Base-by-base conservation (phyloP, 192 early-diverging fungal genomes). In the Polychytrium aggregatum region DNA sequence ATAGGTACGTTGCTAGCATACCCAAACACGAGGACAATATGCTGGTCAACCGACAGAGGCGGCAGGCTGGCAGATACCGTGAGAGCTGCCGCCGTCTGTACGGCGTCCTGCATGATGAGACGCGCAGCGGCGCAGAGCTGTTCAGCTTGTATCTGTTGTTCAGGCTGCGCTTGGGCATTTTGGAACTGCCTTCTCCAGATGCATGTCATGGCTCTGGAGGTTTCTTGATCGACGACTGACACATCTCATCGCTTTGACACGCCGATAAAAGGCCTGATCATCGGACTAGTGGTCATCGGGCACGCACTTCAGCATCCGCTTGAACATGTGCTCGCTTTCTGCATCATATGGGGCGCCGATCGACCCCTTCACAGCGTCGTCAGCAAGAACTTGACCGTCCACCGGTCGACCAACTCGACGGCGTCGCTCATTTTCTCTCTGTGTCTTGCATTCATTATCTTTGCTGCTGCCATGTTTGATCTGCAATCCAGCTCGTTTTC, bases 391-490 rank as follows among this genome's bases (percentile, higher is more conserved):
- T 44, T 63, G 7, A 34, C 51, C 13, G 44, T 46, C 22, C 62
- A 63, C 44, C 34, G 44, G 6, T 44, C 49, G 10, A 30, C 56
- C 10, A 63, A 63, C 44, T 31, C 39, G 36, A 63, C 53, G 38
- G 59, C 62, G 2, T 46, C 62, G 13, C 28, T 56, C 10, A 63
- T 63, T 22, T 52, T 63, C 37, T 54, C 62, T 21, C 29, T 63
- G 6, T 63, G 50, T 29, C 52, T 63, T n/a, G 62, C 62, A 0
- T 63, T 59, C 38, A 41, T 63, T 20, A 48, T 63, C 24, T 63
- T 63, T 48, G 62, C 56, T 18, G 60, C 62, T 2, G 52, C 55
- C 2, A 57, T 63, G 55, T 63, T 63, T 21, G 28, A 22, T 1
- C n/a, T 63, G 37, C 55, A 59, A 36, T 34, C 56, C 3, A 48